Evolutionary conservation across 2,329 filamentous ascomycete species (phyloP).

Genomic region (Scorias spongiosa): DNA sequence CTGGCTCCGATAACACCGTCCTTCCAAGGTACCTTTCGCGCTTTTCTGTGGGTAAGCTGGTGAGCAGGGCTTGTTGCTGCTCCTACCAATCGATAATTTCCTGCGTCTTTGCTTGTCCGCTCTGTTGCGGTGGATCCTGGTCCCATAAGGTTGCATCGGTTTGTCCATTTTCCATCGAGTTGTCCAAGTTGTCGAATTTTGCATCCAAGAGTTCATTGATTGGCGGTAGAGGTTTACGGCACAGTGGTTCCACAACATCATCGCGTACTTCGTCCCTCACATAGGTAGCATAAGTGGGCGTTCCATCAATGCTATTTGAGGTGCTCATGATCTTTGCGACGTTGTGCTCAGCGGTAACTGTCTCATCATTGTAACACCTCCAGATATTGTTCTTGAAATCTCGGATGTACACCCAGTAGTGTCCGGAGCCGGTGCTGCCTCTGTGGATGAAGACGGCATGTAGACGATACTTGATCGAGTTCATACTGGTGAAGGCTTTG

Average conservation of each 20-base stretch:
- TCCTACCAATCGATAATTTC: too few species aligned
- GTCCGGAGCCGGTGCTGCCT: slow-evolving; percentile 49
- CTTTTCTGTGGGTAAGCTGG: too few species aligned
- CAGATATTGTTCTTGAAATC: slow-evolving; percentile 71
- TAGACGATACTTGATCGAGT: slow-evolving; percentile 58
- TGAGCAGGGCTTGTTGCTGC: too few species aligned
- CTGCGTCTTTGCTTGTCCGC: too few species aligned
- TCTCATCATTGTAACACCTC: slow-evolving; percentile 88
- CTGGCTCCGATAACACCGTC: too few species aligned
- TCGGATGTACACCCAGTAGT: slow-evolving; percentile 95
- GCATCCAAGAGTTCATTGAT: too few species aligned
- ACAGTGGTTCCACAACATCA: slow-evolving; percentile 35
- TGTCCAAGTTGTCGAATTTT: too few species aligned
- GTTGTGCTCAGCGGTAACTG: slow-evolving; percentile 45
- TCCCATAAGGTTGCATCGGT: too few species aligned
- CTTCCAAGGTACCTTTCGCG: too few species aligned
- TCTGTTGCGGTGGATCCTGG: too few species aligned
- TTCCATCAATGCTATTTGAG: slow-evolving; percentile 40
- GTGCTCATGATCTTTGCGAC: slow-evolving; percentile 49
- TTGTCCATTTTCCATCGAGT: too few species aligned
- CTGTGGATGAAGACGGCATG: slow-evolving; percentile 90
- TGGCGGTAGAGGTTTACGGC: slow-evolving; percentile 14
- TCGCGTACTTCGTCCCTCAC: slow-evolving; percentile 53
- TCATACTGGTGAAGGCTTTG: slow-evolving; percentile 47
- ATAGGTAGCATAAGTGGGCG: slow-evolving; percentile 73